A percentile compares a stretch with the other conserved stretches of the same genome.
Evolutionary conservation across 208 protist genomes (phyloP).

Genomic region (Crithidia thermophila): DNA sequence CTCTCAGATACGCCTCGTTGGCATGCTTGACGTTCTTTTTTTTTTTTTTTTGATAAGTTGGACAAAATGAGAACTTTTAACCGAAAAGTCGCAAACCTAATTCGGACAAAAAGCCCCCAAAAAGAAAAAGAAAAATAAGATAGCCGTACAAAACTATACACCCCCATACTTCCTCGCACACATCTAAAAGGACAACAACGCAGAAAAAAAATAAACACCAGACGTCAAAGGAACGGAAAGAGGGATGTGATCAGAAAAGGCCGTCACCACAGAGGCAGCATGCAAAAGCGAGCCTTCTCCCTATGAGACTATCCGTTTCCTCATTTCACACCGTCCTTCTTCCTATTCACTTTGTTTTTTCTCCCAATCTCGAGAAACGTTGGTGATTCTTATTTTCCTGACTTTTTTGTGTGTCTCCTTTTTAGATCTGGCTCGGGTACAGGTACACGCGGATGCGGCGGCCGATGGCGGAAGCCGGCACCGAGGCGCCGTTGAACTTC

Average conservation of each 20-base stretch:
- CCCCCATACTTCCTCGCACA: background rate
- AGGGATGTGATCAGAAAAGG: too few species aligned
- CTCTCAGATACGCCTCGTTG: too few species aligned
- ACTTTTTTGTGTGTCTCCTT: background rate
- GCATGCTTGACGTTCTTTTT: too few species aligned
- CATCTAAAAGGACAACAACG: background rate
- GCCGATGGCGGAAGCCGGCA: slow-evolving; percentile 97
- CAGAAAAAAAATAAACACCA: slow-evolving; percentile 21
- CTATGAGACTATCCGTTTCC: background rate
- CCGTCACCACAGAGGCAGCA: too few species aligned
- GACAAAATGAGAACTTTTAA: too few species aligned
- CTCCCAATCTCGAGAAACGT: too few species aligned
- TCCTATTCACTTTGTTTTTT: background rate
- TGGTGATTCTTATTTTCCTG: too few species aligned
- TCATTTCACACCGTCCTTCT: background rate
- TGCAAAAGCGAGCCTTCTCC: background rate
- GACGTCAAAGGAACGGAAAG: background rate
- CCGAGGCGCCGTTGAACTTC: slow-evolving; percentile 95
- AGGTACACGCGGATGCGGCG: slow-evolving; percentile 97
- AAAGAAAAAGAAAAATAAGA: slow-evolving; percentile 23
- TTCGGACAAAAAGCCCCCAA: slow-evolving; percentile 28
- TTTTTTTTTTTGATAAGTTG: too few species aligned
- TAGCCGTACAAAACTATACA: slow-evolving; percentile 11
- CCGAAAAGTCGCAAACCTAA: too few species aligned
- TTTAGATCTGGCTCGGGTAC: slow-evolving; percentile 98